A percentile compares a stretch with the other conserved stretches of the same genome.
These are phyloP conservation scores for Hypoxylon sp. DNA, from an alignment of 2,329 filamentous ascomycete species.

Conservation along the genomic window DNA sequence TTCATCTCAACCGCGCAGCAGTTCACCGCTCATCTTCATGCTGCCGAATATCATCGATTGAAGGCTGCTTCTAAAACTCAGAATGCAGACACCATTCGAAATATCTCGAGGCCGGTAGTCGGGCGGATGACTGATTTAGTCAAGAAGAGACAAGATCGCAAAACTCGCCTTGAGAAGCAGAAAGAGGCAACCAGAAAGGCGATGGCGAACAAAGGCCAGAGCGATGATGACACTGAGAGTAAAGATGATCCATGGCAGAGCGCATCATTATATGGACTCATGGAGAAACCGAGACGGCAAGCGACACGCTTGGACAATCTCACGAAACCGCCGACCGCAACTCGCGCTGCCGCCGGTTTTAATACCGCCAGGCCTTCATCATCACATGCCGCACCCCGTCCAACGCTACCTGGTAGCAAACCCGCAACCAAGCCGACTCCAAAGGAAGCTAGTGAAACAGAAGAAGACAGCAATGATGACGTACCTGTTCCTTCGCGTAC, in stretches of 20 bases:
- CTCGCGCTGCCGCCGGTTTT: conserved; percentile 51
- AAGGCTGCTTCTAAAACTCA: conserved; percentile 69
- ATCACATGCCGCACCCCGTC: conserved; percentile 8
- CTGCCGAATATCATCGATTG: conserved; percentile 80
- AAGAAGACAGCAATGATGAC: conserved; percentile 36
- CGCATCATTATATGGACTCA: conserved; percentile 59
- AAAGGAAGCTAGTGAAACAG: conserved; percentile 23
- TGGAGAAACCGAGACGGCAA: conserved; percentile 60
- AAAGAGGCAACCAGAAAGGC: conserved; percentile 48
- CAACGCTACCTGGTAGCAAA: conserved; percentile 17
- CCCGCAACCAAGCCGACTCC: conserved; percentile 9
- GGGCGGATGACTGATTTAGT: conserved; percentile 58
- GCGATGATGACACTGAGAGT: conserved; percentile 46
- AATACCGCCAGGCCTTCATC: conserved; percentile 16
- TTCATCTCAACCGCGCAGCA: conserved; percentile 75
- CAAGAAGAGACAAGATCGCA: conserved; percentile 56
- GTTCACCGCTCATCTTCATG: conserved; percentile 82
- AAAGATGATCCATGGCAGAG: conserved; percentile 51
- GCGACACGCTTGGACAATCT: conserved; percentile 43
- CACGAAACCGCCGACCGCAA: conserved; percentile 35
- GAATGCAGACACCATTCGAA: conserved; percentile 66
- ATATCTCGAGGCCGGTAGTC: conserved; percentile 67
- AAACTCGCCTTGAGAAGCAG: conserved; percentile 57
- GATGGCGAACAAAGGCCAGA: conserved; percentile 45
- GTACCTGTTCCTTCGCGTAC: conserved; percentile 38